Conservation (phyloP, 257 asterid species). For the Solanum raphanifolium region DNA sequence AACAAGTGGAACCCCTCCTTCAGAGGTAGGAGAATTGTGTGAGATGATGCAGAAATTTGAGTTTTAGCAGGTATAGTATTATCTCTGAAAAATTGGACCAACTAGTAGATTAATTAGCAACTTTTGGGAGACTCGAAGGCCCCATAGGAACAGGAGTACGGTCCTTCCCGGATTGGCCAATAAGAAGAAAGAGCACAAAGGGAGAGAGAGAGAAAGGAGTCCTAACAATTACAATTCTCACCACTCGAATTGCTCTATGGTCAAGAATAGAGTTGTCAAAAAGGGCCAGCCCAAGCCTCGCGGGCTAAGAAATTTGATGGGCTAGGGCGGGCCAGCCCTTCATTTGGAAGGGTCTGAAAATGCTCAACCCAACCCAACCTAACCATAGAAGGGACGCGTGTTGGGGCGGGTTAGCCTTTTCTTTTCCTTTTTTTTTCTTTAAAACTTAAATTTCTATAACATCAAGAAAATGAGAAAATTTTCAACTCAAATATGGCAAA, state of each 20-base stretch:
- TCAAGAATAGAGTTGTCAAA: not conserved
- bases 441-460: too few species aligned
- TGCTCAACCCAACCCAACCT: too few species aligned
- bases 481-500: too few species aligned
- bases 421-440: too few species aligned
- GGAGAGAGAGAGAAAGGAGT: not conserved
- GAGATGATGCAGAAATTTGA: not conserved
- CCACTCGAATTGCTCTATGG: not conserved
- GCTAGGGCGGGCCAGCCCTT: too few species aligned
- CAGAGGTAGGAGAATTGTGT: not conserved
- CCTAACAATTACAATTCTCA: not conserved
- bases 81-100: not conserved
- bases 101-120: not conserved
- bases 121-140: not conserved
- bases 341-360: too few species aligned
- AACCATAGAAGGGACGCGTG: too few species aligned
- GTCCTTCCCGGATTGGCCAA: rapidly evolving
- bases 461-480: too few species aligned
- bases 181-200: not conserved
- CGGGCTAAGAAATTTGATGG: too few species aligned
- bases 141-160: not conserved
- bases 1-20: not conserved
- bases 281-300: too few species aligned
- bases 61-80: not conserved
- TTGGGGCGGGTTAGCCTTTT: too few species aligned